These are phyloP conservation scores for Suhomyces panamericanus DNA, from an alignment of 1,139 yeast species.

Conservation along the genomic window DNA sequence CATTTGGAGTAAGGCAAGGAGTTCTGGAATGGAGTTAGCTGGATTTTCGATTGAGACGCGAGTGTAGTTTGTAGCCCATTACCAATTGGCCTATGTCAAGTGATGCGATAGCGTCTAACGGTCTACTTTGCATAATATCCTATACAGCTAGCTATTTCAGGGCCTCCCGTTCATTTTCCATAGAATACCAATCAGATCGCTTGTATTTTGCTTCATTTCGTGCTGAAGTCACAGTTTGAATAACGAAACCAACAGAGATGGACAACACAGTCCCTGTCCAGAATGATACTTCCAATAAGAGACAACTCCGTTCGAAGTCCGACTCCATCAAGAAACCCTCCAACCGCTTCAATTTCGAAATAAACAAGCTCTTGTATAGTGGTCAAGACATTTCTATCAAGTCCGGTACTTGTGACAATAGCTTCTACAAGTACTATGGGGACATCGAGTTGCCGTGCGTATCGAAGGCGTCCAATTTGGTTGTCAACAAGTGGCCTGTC, in stretches of 20 bases:
- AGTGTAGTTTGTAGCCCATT: background rate
- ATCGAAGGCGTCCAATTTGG: background rate
- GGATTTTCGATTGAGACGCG: background rate
- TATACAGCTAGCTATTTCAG: no score
- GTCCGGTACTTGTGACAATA: constrained; percentile 8
- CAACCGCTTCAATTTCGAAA: constrained; percentile 34
- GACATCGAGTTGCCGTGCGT: constrained; percentile 13
- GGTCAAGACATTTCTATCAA: constrained; percentile 23
- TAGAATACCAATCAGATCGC: no score
- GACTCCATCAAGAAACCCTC: constrained; percentile 12
- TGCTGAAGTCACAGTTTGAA: no score
- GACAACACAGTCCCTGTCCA: background rate
- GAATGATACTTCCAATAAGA: constrained; percentile 4
- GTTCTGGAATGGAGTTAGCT: no score
- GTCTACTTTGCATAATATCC: background rate
- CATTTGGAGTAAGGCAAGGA: background rate
- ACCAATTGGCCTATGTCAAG: background rate
- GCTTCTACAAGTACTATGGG: constrained; percentile 15
- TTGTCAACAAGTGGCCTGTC: background rate
- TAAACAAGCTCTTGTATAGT: constrained; percentile 28
- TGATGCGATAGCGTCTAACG: background rate
- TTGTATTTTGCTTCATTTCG: no score
- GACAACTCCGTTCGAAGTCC: constrained; percentile 27
- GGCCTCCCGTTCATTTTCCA: no score
- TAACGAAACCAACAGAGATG: background rate